These are phyloP conservation scores for Globisporangium nagaii DNA, from an alignment of 352 stramenopile species.

Conservation along the genomic window DNA sequence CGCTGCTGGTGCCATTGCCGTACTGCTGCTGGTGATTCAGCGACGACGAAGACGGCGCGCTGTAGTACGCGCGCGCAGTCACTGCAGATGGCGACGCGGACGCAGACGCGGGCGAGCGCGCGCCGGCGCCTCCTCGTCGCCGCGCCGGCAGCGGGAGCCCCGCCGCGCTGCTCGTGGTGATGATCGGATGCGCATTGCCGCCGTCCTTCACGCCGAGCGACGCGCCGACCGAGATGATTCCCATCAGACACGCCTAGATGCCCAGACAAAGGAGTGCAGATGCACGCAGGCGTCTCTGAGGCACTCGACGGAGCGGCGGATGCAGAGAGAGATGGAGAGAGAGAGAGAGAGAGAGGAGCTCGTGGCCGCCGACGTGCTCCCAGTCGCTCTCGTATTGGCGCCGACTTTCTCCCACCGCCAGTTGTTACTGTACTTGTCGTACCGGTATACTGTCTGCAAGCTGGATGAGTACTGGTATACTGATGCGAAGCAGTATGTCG, in stretches of 20 bases:
- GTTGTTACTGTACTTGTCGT: too few relatives aligned
- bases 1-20: neutral
- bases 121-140: neutral
- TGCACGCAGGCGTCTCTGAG: neutral
- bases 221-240: conserved; percentile 74
- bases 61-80: neutral
- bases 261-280: neutral
- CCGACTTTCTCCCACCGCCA: conserved; percentile 5
- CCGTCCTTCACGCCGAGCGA: conserved; percentile 61
- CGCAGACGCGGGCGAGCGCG: neutral
- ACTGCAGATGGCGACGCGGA: neutral
- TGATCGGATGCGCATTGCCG: conserved; percentile 3
- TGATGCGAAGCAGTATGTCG: too few relatives aligned
- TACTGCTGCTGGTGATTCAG: neutral
- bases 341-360: neutral
- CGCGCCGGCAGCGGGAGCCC: neutral
- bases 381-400: neutral
- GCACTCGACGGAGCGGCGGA: neutral
- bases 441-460: too few relatives aligned
- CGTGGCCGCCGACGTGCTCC: neutral
- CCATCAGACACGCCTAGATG: conserved; percentile 26
- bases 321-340: neutral
- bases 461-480: too few relatives aligned
- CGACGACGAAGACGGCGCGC: neutral
- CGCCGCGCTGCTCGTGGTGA: neutral